Base-by-base conservation (phyloP, 1,284 basidiomycete species). In the Irpex sp. region DNA sequence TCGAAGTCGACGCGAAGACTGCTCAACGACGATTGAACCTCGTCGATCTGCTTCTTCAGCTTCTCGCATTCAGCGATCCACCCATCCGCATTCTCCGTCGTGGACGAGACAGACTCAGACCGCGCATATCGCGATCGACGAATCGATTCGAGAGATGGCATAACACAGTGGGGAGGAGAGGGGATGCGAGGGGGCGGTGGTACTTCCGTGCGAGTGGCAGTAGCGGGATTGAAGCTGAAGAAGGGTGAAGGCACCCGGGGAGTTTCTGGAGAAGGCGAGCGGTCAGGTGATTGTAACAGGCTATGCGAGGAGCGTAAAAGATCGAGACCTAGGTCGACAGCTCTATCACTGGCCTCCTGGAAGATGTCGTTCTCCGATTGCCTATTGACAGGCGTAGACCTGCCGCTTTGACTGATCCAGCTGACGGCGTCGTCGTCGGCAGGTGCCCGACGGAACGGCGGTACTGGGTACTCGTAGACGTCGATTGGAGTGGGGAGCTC, bases 41-140 rank as follows among this genome's bases (percentile, higher is more conserved):
- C 57, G 9, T 61, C 53, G 19, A 61, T 58, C 39, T 63, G 62
- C 35, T 37, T 28, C 62, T 63, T 63, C 49, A 63, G 51, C 56
- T 58, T 60, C 18, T 63, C 62, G 57, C 62, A 63, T 21, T 63
- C 62, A 8, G 56, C 53, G 28, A 59, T 48, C 62, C 62, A 63
- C 28, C 62, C 62, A 45, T 53, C 57, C 2, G 48, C 59, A 23
- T 55, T 59, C 33, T 51, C 35, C 9, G n/a, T 35, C 2, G 42
- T 36, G 14, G 52, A 54, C 52, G 52, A 36, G 6, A 7, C 18
- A 2, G 48, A 49, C 48, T 12, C 48, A n/a, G 4, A 49, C 16
- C 14, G 19, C 18, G 18, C 9, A 18, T n/a, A 21, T 49, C 19
- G n/a, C 18, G 19, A 9, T 21, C 9, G 48, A 12, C 19, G 48